Evolutionary conservation across 2,329 filamentous ascomycete genomes (phyloP), one percentile per base, ranked within the genome.

Genomic region (Diaporthe sp.): DNA sequence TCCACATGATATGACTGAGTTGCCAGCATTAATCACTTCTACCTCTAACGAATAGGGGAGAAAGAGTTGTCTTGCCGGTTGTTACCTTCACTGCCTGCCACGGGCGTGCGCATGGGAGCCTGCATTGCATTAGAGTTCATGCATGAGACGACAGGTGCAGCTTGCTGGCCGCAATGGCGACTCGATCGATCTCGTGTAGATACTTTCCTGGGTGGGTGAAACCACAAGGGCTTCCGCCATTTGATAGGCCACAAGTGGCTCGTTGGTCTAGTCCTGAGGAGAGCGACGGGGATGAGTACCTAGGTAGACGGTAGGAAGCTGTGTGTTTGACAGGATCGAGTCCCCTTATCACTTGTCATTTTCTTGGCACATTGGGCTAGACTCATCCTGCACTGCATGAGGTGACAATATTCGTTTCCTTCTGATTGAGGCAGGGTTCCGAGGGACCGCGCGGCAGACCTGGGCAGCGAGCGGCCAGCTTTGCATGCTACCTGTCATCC

Each of bases 91-190:
- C 15, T 51, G 63, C 63, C 63, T 66, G 44, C 61, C 44, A 27
- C 30, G 35, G 35, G 10, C 12, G 12, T 65, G 61, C 9, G 42
- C 61, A 65, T 65, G 44, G 35, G n/a, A 27, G 47, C 19, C 47
- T 39, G 22, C 44, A 47, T 68, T 39, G 63, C 63, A 68, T 68
- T 37, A 68, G 47, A 51, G n/a, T 53, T 51, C 63, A 53, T 68
- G 63, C 39, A 53, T 39, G 44, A 68, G 63, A 51, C 39, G 30
- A 37, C 39, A 30, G 32, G 44, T 51, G 32, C 47, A 68, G 44
- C 22, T 1, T 39, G 17, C 15, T 39, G 63, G 32, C 47, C 44
- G 63, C 63, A 39, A 7, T 27, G 32, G 19, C 32, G 25, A 39
- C 15, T 37, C 63, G 44, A 25, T 37, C 63, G 32, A 37, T 32